Conservation (phyloP, 495 filamentous ascomycete genomes). For the Lichina pygmaea region DNA sequence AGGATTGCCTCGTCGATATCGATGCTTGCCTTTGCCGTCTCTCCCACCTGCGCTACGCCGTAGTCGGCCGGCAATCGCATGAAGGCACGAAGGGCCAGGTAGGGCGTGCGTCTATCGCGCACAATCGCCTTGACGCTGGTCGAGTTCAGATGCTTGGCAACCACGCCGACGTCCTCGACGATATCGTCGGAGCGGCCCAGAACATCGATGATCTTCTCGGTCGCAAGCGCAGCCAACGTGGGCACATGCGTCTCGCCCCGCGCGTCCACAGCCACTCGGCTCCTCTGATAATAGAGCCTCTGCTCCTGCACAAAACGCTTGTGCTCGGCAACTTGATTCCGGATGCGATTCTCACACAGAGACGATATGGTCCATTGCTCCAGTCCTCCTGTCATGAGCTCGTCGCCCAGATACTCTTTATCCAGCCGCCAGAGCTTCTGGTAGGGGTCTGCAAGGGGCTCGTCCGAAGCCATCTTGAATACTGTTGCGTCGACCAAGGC, state of each 20-base stretch:
- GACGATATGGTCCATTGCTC: neutral
- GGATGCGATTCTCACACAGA: neutral
- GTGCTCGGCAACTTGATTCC: neutral
- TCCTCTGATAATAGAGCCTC: neutral
- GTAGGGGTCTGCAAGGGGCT: no score
- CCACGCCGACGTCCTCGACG: slow-evolving; percentile 2
- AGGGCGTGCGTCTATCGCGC: slow-evolving; percentile 6
- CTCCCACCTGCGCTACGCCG: neutral
- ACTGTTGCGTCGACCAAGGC: no score
- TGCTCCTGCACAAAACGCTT: neutral
- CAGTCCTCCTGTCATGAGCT: neutral
- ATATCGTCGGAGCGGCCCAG: slow-evolving; percentile 5
- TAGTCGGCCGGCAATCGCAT: neutral
- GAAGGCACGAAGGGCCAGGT: slow-evolving; percentile 6
- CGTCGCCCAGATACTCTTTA: neutral
- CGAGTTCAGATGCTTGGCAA: slow-evolving; percentile 5
- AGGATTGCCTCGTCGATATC: slow-evolving; percentile 9
- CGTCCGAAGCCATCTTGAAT: no score
- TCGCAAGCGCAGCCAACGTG: neutral
- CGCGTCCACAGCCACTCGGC: neutral
- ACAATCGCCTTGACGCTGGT: slow-evolving; percentile 3
- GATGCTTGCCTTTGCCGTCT: neutral
- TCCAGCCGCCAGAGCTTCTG: neutral
- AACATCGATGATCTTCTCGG: slow-evolving; percentile 3
- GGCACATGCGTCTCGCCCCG: neutral